Evolutionary conservation across 2,329 filamentous ascomycete species (phyloP), one percentile per base, ranked within the genome.

Genomic region (Alternaria brassicae): DNA sequence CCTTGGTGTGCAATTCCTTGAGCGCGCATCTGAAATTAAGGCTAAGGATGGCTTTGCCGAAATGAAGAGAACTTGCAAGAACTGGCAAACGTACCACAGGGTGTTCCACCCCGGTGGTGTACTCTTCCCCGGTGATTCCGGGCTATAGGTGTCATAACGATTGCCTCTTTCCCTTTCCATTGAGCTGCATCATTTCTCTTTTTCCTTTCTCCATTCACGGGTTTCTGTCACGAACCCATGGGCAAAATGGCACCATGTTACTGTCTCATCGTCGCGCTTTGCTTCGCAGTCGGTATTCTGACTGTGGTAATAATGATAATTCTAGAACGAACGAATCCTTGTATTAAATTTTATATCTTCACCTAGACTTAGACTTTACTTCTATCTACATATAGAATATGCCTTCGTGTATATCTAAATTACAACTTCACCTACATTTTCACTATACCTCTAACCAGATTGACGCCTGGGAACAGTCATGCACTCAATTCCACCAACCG

Each of bases 1-100:
- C 3, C 78, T 89, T 17, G 81, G 79, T 4, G 74, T 86, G 3
- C 83, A 87, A 65, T 86, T 86, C 65, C 61, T 86, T 0, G 86
- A 84, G 67, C 68, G 77, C 32, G 69, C 73, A 15, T 60, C 56
- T 4, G 73, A 76, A 27, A 76, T 78, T 15, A 19, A 61, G 5
- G 44, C 51, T 2, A 52, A 51, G 17, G 71, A 72, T 13, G 48
- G 61, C 13, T 53, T 72, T 2, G 58, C 52, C 1, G 65, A 42
- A 1, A 69, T 76, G 66, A 51, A 70, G 25, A 59, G 70, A 17
- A 66, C 66, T 8, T 78, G 76, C 50, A 62, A 59, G 44, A 58
- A 65, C 6, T 78, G 74, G 75, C 47, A 48, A 27, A 49, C 28
- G 17, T 66, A 51, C 10, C 32, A 52, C 7, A 34, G 41, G 3